These are phyloP conservation scores for Kazachstania kunashirensis DNA, from an alignment of 805 yeast genomes.

Conservation along the genomic window DNA sequence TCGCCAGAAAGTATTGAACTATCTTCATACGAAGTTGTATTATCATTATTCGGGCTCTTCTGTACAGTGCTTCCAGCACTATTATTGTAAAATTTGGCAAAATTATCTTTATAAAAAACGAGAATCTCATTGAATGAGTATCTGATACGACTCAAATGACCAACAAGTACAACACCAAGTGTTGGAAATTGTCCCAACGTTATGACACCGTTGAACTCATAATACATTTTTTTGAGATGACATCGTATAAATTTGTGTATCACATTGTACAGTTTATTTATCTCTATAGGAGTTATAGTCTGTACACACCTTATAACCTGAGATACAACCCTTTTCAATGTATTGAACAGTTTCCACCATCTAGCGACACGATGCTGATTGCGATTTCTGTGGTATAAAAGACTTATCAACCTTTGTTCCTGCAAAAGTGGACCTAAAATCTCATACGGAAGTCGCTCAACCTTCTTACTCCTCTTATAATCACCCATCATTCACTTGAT, in stretches of 20 bases:
- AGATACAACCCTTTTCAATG: slow-evolving; percentile 45
- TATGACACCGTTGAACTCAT: slow-evolving; percentile 55
- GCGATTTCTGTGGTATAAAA: slow-evolving; percentile 58
- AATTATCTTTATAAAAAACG: too few relatives aligned
- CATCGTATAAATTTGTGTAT: slow-evolving; percentile 25
- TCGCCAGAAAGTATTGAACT: too few relatives aligned
- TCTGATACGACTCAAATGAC: slow-evolving; percentile 43
- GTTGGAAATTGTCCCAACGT: slow-evolving; percentile 70
- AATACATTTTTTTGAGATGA: slow-evolving; percentile 42
- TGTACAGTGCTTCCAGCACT: too few relatives aligned
- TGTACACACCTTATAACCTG: slow-evolving; percentile 8
- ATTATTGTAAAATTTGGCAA: slow-evolving; percentile 7
- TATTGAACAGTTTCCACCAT: slow-evolving; percentile 71
- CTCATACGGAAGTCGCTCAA: not conserved
- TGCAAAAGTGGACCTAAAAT: slow-evolving; percentile 19
- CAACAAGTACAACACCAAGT: slow-evolving; percentile 62
- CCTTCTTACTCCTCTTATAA: not conserved
- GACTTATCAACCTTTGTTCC: slow-evolving; percentile 52
- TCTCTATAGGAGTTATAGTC: slow-evolving; percentile 17
- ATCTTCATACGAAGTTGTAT: too few relatives aligned
- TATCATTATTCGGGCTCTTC: not conserved
- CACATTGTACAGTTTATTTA: slow-evolving; percentile 9
- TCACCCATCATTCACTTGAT: not conserved
- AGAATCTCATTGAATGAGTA: too few relatives aligned
- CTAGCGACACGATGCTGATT: slow-evolving; percentile 64